A percentile compares a stretch with the other conserved stretches of the same genome.
phyloP scores from a whole-genome alignment of 768 basidiomycete species.

The Clitopilus hobsonii region DNA sequence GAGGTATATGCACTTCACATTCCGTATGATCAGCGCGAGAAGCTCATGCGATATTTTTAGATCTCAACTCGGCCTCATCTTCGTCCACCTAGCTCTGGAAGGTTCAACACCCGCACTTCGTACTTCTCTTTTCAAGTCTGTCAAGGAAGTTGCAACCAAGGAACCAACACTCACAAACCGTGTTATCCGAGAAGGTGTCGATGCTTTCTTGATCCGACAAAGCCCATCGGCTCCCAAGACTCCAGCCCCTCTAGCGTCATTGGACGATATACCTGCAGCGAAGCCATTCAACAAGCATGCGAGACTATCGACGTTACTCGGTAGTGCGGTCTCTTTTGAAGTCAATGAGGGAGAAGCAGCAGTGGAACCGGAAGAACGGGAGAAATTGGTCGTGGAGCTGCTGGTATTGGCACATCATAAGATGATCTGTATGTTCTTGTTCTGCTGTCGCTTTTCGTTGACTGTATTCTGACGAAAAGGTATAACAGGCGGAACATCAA shows the following conservation, averaged over 20 bases:
- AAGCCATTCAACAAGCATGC: slow-evolving; percentile 43
- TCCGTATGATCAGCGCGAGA: slow-evolving; percentile 1
- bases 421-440: slow-evolving; percentile 43
- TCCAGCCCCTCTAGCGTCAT: background rate
- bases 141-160: slow-evolving; percentile 32
- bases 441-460: background rate
- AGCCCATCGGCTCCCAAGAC: background rate
- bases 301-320: slow-evolving; percentile 48
- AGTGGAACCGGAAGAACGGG: slow-evolving; percentile 32
- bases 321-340: slow-evolving; percentile 43
- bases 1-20: slow-evolving; percentile 32
- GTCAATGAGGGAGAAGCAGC: slow-evolving; percentile 38
- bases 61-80: slow-evolving; percentile 55
- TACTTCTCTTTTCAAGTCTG: slow-evolving; percentile 33
- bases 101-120: slow-evolving; percentile 51
- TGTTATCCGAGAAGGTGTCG: slow-evolving; percentile 59
- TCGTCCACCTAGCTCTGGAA: slow-evolving; percentile 67
- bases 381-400: slow-evolving; percentile 45
- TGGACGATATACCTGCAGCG: background rate
- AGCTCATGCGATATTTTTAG: slow-evolving; percentile 25
- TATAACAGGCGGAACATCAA: slow-evolving; percentile 37
- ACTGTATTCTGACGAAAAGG: background rate
- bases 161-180: slow-evolving; percentile 45
- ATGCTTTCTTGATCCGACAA: slow-evolving; percentile 28
- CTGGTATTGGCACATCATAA: slow-evolving; percentile 75